phyloP scores from a whole-genome alignment of 352 stramenopile species.

The Globisporangium solare region DNA sequence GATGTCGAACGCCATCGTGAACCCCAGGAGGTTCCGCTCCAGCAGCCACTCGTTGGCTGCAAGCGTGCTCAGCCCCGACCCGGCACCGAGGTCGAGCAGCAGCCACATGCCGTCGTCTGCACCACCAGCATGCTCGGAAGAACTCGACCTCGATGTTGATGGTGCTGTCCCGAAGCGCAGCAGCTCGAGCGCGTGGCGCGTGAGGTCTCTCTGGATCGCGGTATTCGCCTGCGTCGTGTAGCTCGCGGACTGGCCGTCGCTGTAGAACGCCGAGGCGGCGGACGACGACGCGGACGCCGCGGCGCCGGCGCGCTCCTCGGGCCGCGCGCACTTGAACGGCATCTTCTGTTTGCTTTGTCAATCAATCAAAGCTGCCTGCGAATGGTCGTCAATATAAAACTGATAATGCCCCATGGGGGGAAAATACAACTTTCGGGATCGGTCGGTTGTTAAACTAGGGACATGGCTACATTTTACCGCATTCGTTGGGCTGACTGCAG shows the following conservation, averaged over 20 bases:
- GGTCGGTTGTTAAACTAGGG: not conserved
- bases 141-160: not conserved
- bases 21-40: conserved; percentile 21
- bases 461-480: conserved; percentile 7
- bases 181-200: conserved; percentile 56
- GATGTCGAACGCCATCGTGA: conserved; percentile 71
- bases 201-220: conserved; percentile 67
- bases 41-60: conserved; percentile 50
- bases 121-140: not conserved
- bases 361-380: not conserved
- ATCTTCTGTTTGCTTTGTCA: conserved; percentile 30
- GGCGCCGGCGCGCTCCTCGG: conserved; percentile 40
- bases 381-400: not conserved
- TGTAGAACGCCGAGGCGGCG: conserved; percentile 58
- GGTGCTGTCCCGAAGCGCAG: conserved; percentile 8
- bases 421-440: not conserved
- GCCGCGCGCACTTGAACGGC: conserved; percentile 44
- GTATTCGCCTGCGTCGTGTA: conserved; percentile 71
- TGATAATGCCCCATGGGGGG: not conserved
- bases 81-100: conserved; percentile 65
- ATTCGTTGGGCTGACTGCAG: too few relatives aligned
- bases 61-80: conserved; percentile 61
- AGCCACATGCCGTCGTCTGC: conserved; percentile 19
- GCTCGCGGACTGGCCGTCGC: conserved; percentile 41
- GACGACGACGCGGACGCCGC: conserved; percentile 29